These are phyloP conservation scores for Trypethelium eluteriae DNA, from an alignment of 495 filamentous ascomycete species.

Conservation along the genomic window DNA sequence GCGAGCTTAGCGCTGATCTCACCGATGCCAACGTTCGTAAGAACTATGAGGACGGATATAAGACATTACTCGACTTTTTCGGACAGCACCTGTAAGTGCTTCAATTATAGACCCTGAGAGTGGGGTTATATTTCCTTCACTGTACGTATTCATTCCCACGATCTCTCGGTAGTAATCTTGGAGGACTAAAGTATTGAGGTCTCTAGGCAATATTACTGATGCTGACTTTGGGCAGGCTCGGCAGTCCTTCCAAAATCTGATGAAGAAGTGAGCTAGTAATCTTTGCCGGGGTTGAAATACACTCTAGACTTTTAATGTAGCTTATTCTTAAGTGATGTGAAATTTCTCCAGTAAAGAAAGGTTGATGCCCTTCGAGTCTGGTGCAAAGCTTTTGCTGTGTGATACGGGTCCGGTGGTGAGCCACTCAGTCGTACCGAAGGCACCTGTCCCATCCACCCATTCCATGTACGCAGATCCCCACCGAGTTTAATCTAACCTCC, in stretches of 20 bases:
- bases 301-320: not conserved
- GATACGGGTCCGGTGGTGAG: too few species aligned
- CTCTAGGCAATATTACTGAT: not conserved
- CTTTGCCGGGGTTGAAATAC: too few species aligned
- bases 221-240: not conserved
- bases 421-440: too few species aligned
- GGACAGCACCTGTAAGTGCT: conserved; percentile 57
- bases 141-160: too few species aligned
- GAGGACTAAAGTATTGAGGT: not conserved
- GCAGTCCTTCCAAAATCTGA: conserved; percentile 3
- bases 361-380: too few species aligned
- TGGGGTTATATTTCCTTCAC: not conserved
- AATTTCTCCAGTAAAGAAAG: too few species aligned
- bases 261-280: not conserved
- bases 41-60: conserved; percentile 76
- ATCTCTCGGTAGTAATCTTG: too few species aligned
- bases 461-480: too few species aligned
- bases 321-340: not conserved
- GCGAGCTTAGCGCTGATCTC: conserved; percentile 45
- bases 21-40: conserved; percentile 56
- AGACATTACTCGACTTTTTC: conserved; percentile 66
- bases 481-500: too few species aligned
- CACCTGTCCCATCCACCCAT: too few species aligned
- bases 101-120: not conserved
- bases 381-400: too few species aligned